Base-by-base conservation (phyloP, 306 rosid genomes). In the Vigna trinervia region DNA sequence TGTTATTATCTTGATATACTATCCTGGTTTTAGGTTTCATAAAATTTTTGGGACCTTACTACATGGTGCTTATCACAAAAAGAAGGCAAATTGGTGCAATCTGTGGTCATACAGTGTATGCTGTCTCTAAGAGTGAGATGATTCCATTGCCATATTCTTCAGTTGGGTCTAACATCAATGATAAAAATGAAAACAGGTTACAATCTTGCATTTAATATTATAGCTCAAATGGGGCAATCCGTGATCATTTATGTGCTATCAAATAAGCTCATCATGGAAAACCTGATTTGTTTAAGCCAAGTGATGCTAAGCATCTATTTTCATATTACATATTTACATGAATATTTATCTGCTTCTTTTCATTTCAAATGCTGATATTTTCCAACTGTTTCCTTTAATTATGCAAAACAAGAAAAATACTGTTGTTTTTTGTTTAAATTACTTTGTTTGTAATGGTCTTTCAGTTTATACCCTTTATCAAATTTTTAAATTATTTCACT, bases 1-100 rank as follows among this genome's bases (percentile, higher is more conserved):
- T 43, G 28, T 43, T 14, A 39, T 34, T 77, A 62, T 68, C 73
- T 85, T 60, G 66, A 68, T 62, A 28, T 48, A 23, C 69, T 79
- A 73, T 74, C 83, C 54, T 83, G 69, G 72, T 86, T 76, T 54
- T 62, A 96, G 99, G 99, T 70, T 89, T 93, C 78, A 81, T 92
- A 88, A 96, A 88, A 88, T 93, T 96, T 85, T 75, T 93, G 81
- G 99, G 93, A 83, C 99, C 99, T 64, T 93, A 88, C 82, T 93
- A 96, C 93, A 87, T 96, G 98, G 83, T 96, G 81, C 82, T 96
- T 80, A 91, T 96, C 68, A 96, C 99, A 1, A 86, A 91, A 84
- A 87, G 99, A 88, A 88, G 97, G 89, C 89, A 93, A 89, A 87
- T 96, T 56, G 99, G 99, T 57, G 79, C 86, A 74, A 91, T 96